A percentile compares a stretch with the other conserved stretches of the same genome.
Evolutionary conservation across 805 yeast genomes (phyloP).

Genomic region (Barnettozyma botsteinii): DNA sequence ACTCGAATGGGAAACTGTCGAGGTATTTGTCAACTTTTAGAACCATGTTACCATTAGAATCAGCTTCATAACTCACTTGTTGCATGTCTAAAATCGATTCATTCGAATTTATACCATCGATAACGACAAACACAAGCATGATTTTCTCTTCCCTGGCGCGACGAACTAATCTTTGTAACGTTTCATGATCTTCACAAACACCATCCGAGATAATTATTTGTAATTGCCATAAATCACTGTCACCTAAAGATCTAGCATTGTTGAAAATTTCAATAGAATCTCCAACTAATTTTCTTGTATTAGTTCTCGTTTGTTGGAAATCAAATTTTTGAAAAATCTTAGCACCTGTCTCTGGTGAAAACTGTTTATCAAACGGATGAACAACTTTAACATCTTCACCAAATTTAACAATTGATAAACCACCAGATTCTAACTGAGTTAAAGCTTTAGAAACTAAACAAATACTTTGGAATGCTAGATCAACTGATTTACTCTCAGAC

Average conservation of each 20-base stretch:
- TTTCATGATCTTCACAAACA: constrained; percentile 90
- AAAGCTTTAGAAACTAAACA: constrained; percentile 91
- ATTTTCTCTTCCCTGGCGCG: constrained; percentile 87
- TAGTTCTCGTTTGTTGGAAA: constrained; percentile 83
- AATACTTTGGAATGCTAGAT: constrained; percentile 89
- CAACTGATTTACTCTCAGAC: constrained; percentile 89
- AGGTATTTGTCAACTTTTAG: constrained; percentile 78
- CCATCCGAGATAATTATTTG: constrained; percentile 95
- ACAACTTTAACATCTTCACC: constrained; percentile 81
- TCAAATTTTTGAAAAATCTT: constrained; percentile 81
- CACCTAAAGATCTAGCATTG: constrained; percentile 40
- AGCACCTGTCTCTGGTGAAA: constrained; percentile 79
- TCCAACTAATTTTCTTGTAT: constrained; percentile 66
- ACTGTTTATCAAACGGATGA: constrained; percentile 85
- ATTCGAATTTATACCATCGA: constrained; percentile 80
- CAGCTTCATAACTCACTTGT: constrained; percentile 80
- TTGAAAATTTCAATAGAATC: constrained; percentile 71
- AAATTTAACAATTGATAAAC: constrained; percentile 81
- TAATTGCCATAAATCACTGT: constrained; percentile 80
- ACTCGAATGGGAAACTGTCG: constrained; percentile 95
- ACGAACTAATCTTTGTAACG: constrained; percentile 77
- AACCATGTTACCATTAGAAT: constrained; percentile 60
- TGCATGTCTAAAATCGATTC: constrained; percentile 93
- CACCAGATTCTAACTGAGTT: constrained; percentile 92
- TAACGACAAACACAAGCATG: constrained; percentile 90